Conservation (phyloP, 73 alveolate species). For the Tetrahymena elliotti region DNA sequence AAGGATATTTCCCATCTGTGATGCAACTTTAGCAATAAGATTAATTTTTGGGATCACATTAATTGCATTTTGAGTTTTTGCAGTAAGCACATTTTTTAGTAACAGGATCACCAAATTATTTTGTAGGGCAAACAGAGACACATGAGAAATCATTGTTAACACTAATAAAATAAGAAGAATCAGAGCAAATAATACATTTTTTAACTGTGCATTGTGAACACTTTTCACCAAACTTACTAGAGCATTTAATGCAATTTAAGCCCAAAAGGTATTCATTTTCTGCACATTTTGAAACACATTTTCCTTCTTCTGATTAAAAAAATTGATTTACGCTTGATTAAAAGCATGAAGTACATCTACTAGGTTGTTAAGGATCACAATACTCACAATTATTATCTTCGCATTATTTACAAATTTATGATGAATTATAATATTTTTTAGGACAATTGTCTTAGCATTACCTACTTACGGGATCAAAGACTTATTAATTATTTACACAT, state of each 20-base stretch:
- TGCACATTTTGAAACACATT: neutral
- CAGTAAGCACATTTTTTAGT: neutral
- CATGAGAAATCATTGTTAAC: neutral
- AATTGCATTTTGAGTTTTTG: neutral
- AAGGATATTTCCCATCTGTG: neutral
- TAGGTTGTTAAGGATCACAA: neutral
- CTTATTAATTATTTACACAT: neutral
- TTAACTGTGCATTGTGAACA: neutral
- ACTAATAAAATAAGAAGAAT: neutral
- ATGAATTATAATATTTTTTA: neutral
- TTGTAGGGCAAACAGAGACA: neutral
- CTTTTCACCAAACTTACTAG: neutral
- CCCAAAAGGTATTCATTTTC: neutral
- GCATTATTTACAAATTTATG: neutral
- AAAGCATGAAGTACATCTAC: neutral
- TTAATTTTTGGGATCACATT: neutral
- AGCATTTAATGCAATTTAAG: neutral
- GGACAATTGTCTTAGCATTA: neutral
- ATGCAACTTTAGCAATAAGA: neutral
- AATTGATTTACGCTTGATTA: neutral
- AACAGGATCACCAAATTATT: neutral
- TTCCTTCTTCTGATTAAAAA: neutral
- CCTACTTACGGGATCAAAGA: neutral
- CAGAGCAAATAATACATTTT: neutral
- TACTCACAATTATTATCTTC: neutral